A percentile compares a stretch with the other conserved stretches of the same genome.
Conservation (phyloP, 352 stramenopile species). For the Pythium catenulatum region DNA sequence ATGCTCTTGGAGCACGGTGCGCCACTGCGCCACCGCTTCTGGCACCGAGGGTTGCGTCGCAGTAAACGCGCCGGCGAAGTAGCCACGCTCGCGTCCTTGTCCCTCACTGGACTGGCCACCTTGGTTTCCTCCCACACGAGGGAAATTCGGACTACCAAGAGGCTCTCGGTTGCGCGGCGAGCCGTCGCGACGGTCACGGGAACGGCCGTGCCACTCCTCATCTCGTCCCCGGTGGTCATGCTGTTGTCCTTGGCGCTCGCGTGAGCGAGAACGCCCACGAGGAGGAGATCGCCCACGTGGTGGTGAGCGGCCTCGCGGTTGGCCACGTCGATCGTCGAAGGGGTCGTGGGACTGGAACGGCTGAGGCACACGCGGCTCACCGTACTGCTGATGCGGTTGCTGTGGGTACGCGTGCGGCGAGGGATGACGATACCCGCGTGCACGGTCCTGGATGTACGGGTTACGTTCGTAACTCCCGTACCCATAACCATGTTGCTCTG, state of each 20-base stretch:
- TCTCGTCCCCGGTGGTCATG: neutral
- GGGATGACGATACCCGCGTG: no score
- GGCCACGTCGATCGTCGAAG: neutral
- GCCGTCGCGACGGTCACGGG: neutral
- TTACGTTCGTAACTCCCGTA: no score
- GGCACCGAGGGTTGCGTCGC: neutral
- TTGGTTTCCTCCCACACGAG: neutral
- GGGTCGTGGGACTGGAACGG: no score
- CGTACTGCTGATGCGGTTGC: no score
- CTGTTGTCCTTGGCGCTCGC: neutral
- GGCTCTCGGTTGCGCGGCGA: neutral
- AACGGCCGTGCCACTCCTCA: neutral
- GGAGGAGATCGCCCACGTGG: neutral
- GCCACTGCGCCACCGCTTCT: neutral
- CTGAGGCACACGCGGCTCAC: no score
- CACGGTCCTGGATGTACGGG: no score
- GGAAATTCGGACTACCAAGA: neutral
- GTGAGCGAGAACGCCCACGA: neutral
- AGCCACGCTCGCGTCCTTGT: neutral
- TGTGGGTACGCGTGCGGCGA: no score
- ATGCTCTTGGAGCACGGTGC: neutral
- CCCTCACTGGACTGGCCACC: neutral
- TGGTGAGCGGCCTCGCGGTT: neutral
- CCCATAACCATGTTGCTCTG: no score
- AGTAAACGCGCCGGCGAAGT: neutral